Conservation (phyloP, 176 grass and related monocot species). For the Triticum turgidum region DNA sequence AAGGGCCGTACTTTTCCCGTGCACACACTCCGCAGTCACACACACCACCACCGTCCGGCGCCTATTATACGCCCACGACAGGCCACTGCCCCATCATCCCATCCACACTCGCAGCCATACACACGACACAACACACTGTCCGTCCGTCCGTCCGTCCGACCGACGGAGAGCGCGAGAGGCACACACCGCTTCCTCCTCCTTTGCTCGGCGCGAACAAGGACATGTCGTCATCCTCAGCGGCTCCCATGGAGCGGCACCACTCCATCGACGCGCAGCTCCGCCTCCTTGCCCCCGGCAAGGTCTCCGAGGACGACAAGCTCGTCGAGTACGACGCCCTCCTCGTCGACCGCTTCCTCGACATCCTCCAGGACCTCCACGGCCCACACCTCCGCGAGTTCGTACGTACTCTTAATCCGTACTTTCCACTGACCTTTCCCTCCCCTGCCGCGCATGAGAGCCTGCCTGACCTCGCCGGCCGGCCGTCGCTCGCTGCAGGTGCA, state of each 20-base stretch:
- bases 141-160: background rate
- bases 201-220: background rate
- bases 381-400: conserved; percentile 53
- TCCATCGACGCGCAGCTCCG: conserved; percentile 80
- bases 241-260: conserved; percentile 32
- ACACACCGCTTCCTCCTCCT: background rate
- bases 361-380: conserved; percentile 68
- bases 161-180: background rate
- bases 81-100: background rate
- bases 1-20: conserved; percentile 13
- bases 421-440: background rate
- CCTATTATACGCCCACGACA: background rate
- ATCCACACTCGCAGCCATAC: conserved; percentile 15
- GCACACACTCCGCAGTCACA: background rate
- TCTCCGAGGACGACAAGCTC: conserved; percentile 71
- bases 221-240: background rate
- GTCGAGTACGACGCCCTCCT: conserved; percentile 71
- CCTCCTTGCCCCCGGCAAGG: conserved; percentile 54
- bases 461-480: background rate
- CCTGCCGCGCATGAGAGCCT: background rate
- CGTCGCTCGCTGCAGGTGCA: conserved; percentile 54
- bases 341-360: conserved; percentile 68
- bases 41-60: background rate
- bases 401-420: background rate
- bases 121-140: background rate